Evolutionary conservation across 371 early-diverging fungal species (phyloP), one percentile per base, ranked within the genome.

Genomic region (Circinella minor): DNA sequence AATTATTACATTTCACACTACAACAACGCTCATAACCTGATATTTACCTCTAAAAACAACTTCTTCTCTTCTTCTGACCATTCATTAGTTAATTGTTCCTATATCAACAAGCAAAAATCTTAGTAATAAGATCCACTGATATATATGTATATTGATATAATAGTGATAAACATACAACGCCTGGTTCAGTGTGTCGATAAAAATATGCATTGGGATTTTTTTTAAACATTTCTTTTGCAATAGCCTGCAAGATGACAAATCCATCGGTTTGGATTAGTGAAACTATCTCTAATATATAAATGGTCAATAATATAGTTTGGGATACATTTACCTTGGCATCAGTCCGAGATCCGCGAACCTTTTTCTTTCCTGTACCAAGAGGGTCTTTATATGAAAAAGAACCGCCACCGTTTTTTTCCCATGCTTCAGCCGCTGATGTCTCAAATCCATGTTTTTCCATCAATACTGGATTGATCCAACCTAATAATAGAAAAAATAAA

Each of bases 321-420:
- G 3, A 59, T 43, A 13, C 2, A 68, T 72, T 36, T 75, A 81
- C 81, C 70, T 78, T 81, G 51, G 81, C 81, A 75, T 80, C 80
- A 4, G 43, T 49, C 34, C 62, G 63, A 17, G n/a, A 71, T 62
- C 37, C 66, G 46, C 66, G 43, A 9, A 0, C 65, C 4, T 61
- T 72, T 66, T 81, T 81, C 20, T 75, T 79, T 11, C 81, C 78
- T 27, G 73, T 78, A 36, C 89, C 90, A 61, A 85, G 71, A 3
- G 89, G 90, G 68, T 90, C 89, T 47, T 80, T 81, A 71, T 80
- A 91, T 4, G 91, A 88, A 65, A 89, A 92, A 13, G 80, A 84
- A n/a, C 91, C 92, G 39, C 92, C 92, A 15, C 91, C 92, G 61
- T 92, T 88, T 63, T 88, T 87, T 61, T 92, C 90, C 91, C 92